Conservation (phyloP, 495 filamentous ascomycete genomes). For the Elasticomyces elasticus region DNA sequence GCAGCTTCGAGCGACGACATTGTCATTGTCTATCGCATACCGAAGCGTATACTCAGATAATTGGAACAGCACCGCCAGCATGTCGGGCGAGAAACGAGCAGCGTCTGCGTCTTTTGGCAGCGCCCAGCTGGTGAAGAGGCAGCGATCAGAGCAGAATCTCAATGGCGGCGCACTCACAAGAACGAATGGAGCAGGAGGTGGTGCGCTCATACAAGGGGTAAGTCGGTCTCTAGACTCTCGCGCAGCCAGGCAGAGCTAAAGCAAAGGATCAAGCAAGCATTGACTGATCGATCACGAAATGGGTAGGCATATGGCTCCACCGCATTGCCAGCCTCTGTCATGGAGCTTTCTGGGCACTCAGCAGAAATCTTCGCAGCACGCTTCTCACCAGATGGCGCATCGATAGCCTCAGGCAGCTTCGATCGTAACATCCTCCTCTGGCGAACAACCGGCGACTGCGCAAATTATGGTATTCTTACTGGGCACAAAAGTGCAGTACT, state of each 20-base stretch:
- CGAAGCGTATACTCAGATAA: neutral
- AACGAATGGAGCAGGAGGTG: constrained; percentile 57
- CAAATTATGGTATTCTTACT: constrained; percentile 78
- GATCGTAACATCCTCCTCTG: constrained; percentile 87
- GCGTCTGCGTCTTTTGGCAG: constrained; percentile 67
- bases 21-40: neutral
- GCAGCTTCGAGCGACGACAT: neutral
- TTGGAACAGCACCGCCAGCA: constrained; percentile 26
- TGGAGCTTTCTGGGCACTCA: constrained; percentile 70
- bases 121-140: constrained; percentile 80
- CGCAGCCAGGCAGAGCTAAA: constrained; percentile 21
- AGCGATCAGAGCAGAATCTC: constrained; percentile 60
- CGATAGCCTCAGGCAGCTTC: constrained; percentile 92
- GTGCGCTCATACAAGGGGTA: constrained; percentile 77
- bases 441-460: constrained; percentile 82
- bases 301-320: constrained; percentile 56
- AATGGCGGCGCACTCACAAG: constrained; percentile 50
- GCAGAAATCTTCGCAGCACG: constrained; percentile 84
- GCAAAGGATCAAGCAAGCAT: constrained; percentile 2
- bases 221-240: constrained; percentile 27
- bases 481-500: constrained; percentile 86
- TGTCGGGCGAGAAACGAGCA: constrained; percentile 85
- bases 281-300: constrained; percentile 25
- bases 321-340: constrained; percentile 79
- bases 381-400: constrained; percentile 77